Percentiles rank a stretch among this genome's conserved stretches.
Conservation (phyloP, 2,329 filamentous ascomycete species). For the Alternaria postmessia region DNA sequence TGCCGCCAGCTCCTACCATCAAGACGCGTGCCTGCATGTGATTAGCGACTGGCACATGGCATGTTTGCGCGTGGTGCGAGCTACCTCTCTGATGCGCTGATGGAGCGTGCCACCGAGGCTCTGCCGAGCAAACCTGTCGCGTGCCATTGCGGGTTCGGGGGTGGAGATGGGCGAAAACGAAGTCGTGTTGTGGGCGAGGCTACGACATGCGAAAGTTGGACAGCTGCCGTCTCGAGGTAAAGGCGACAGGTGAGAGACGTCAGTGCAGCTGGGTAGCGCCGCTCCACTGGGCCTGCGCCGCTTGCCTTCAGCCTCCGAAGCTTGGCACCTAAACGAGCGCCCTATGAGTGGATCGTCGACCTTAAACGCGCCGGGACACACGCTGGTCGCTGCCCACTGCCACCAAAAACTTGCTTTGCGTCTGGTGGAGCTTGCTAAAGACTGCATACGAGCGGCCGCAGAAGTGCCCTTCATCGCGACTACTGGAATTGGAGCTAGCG, state of each 20-base stretch:
- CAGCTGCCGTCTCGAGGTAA: conserved; percentile 18
- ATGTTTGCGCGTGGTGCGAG: conserved; percentile 10
- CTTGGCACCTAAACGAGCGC: conserved; percentile 34
- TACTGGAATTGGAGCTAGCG: conserved; percentile 1
- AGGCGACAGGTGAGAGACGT: conserved; percentile 34
- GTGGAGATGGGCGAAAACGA: conserved; percentile 8
- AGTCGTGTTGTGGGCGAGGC: conserved; percentile 18
- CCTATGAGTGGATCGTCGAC: conserved; percentile 23
- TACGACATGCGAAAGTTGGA: conserved; percentile 30
- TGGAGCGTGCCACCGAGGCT: conserved; percentile 70
- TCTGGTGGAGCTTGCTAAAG: neutral
- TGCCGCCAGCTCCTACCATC: conserved; percentile 95
- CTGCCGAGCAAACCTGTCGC: conserved; percentile 62
- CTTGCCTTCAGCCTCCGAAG: conserved; percentile 33
- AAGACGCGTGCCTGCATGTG: conserved; percentile 77
- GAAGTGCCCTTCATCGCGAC: conserved; percentile 7
- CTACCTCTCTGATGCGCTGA: conserved; percentile 72
- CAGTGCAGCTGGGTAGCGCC: conserved; percentile 29
- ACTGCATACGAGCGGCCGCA: neutral
- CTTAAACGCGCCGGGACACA: conserved; percentile 8
- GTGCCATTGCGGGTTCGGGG: conserved; percentile 51
- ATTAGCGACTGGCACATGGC: conserved; percentile 30
- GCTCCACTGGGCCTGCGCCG: conserved; percentile 20
- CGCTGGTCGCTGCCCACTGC: neutral
- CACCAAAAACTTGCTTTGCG: neutral